Conservation (phyloP, 1,284 basidiomycete genomes). For the Austropuccinia psidii region DNA sequence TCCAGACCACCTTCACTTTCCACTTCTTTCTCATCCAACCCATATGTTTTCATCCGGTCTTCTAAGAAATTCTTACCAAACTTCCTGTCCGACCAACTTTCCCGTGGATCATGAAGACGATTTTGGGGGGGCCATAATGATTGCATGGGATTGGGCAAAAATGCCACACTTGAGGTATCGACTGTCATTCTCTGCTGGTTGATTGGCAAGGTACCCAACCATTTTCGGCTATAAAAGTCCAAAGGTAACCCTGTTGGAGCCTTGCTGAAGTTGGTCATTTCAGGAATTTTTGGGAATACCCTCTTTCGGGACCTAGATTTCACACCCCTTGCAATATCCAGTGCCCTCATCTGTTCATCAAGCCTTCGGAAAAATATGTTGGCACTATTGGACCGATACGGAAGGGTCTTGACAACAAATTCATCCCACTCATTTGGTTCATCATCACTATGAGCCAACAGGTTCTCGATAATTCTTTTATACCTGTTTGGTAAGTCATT, state of each 20-base stretch:
- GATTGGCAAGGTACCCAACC: neutral
- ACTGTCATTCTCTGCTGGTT: neutral
- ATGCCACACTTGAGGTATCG: neutral
- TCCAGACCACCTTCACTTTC: too few species aligned
- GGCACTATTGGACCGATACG: neutral
- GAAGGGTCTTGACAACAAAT: constrained; percentile 1
- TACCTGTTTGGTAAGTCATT: neutral
- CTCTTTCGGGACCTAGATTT: neutral
- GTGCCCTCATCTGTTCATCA: neutral
- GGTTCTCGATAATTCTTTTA: neutral
- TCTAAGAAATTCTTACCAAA: neutral
- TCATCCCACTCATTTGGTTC: neutral
- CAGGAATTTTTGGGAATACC: neutral
- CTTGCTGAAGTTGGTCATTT: neutral
- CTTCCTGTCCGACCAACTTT: neutral
- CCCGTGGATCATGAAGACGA: neutral
- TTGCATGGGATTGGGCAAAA: neutral
- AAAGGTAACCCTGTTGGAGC: neutral
- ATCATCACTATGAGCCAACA: neutral
- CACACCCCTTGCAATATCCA: neutral
- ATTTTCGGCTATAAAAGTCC: constrained; percentile 1
- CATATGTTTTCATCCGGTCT: neutral
- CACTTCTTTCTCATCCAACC: too few species aligned
- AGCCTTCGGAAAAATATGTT: neutral
- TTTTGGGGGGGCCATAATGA: neutral